Evolutionary conservation across 768 basidiomycete genomes (phyloP).

Genomic region (Tricholoma terreum): DNA sequence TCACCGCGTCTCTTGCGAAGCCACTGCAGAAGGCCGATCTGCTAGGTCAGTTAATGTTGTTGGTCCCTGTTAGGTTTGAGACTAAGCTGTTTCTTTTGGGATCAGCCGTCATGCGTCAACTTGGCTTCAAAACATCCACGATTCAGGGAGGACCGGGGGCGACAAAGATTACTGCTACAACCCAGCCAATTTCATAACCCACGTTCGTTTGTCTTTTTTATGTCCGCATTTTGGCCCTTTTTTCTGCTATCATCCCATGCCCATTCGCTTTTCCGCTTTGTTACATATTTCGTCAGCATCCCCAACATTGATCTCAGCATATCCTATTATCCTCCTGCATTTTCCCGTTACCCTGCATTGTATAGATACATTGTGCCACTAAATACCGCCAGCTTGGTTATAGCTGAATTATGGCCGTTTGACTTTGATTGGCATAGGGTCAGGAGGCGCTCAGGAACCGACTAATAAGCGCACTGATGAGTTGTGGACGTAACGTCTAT

Average conservation of each 20-base stretch:
- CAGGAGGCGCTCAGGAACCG: background rate
- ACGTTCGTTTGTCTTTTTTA: conserved; percentile 24
- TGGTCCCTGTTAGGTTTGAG: conserved; percentile 3
- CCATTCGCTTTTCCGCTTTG: conserved; percentile 31
- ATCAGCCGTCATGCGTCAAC: conserved; percentile 66
- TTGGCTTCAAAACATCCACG: conserved; percentile 88
- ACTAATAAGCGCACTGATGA: no score
- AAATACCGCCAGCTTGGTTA: conserved; percentile 15
- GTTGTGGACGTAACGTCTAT: no score
- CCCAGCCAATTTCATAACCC: conserved; percentile 36
- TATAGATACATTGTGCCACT: conserved; percentile 41
- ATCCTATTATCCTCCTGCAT: conserved; percentile 31
- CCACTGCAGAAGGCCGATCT: conserved; percentile 88
- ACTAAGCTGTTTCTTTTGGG: background rate
- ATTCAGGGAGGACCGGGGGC: conserved; percentile 52
- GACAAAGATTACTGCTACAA: conserved; percentile 48
- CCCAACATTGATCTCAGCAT: conserved; percentile 32
- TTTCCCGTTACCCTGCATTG: conserved; percentile 37
- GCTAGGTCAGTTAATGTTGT: conserved; percentile 41
- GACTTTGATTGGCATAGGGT: no score
- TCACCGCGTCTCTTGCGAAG: conserved; percentile 81
- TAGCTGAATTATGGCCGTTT: background rate
- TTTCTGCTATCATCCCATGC: conserved; percentile 30
- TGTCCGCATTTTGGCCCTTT: conserved; percentile 20
- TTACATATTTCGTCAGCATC: conserved; percentile 34